These are phyloP conservation scores for Metschnikowia kofuensis DNA, from an alignment of 805 yeast genomes.

Conservation along the genomic window DNA sequence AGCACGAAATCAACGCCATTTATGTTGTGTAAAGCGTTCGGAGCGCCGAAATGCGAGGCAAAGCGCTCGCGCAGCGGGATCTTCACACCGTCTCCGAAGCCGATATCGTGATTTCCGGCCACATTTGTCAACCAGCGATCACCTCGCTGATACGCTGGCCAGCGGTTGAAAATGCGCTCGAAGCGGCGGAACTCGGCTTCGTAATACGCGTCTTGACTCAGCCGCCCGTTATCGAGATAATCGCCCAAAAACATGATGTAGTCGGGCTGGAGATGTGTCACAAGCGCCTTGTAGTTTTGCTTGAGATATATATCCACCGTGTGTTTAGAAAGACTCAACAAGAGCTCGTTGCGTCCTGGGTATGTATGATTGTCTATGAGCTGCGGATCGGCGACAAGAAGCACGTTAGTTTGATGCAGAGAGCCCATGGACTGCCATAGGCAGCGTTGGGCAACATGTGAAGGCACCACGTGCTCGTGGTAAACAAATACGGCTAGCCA, in stretches of 20 bases:
- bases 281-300: slow-evolving; percentile 35
- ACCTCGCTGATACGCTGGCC: slow-evolving; percentile 21
- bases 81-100: slow-evolving; percentile 26
- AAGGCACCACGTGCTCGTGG: slow-evolving; percentile 34
- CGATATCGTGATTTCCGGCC: slow-evolving; percentile 29
- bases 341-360: slow-evolving; percentile 33
- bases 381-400: slow-evolving; percentile 44
- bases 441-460: slow-evolving; percentile 25
- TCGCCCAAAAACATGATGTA: slow-evolving; percentile 42
- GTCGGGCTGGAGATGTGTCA: slow-evolving; percentile 32
- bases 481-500: slow-evolving; percentile 32
- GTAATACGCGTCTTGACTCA: slow-evolving; percentile 30
- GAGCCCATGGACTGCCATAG: slow-evolving; percentile 26
- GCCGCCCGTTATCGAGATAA: slow-evolving; percentile 41
- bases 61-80: slow-evolving; percentile 29
- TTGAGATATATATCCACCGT: slow-evolving; percentile 40
- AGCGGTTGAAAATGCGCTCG: slow-evolving; percentile 27
- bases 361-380: slow-evolving; percentile 44
- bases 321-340: slow-evolving; percentile 36
- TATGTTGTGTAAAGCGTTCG: slow-evolving; percentile 25
- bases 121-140: slow-evolving; percentile 30
- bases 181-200: slow-evolving; percentile 29
- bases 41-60: slow-evolving; percentile 28
- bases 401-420: slow-evolving; percentile 22
- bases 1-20: slow-evolving; percentile 30